A percentile compares a stretch with the other conserved stretches of the same genome.
phyloP scores from a whole-genome alignment of 176 grass and related monocot species.

The Poa pratensis region DNA sequence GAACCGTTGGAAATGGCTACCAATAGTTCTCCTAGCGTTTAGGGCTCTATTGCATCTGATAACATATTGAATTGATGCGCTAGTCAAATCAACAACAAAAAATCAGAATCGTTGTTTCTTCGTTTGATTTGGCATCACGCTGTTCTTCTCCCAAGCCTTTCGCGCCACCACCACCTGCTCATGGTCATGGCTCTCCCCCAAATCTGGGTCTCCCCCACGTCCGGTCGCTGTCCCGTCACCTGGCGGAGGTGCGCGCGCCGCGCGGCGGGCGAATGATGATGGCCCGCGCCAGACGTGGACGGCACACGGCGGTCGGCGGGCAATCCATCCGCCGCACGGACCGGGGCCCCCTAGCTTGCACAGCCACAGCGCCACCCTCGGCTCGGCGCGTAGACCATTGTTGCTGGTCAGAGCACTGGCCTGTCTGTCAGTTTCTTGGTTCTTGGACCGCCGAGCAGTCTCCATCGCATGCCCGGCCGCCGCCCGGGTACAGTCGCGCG shows the following conservation, averaged over 20 bases:
- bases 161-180: background rate
- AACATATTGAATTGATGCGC: too few species aligned
- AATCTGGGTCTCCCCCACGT: conserved; percentile 1
- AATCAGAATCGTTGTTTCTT: too few species aligned
- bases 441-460: background rate
- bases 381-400: conserved; percentile 14
- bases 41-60: too few species aligned
- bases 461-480: too few species aligned
- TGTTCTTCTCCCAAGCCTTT: background rate
- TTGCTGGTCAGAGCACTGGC: background rate
- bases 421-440: background rate
- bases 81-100: too few species aligned
- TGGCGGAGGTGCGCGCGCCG: background rate
- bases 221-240: conserved; percentile 11
- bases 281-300: background rate
- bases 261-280: too few species aligned
- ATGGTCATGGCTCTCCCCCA: background rate
- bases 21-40: too few species aligned
- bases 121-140: too few species aligned
- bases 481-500: too few species aligned
- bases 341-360: too few species aligned
- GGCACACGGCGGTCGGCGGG: background rate
- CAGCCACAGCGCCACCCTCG: background rate
- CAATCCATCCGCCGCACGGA: too few species aligned
- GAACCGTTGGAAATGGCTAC: too few species aligned